These are phyloP conservation scores for Carex arenaria DNA, from an alignment of 202 grass and related monocot species.

Conservation along the genomic window DNA sequence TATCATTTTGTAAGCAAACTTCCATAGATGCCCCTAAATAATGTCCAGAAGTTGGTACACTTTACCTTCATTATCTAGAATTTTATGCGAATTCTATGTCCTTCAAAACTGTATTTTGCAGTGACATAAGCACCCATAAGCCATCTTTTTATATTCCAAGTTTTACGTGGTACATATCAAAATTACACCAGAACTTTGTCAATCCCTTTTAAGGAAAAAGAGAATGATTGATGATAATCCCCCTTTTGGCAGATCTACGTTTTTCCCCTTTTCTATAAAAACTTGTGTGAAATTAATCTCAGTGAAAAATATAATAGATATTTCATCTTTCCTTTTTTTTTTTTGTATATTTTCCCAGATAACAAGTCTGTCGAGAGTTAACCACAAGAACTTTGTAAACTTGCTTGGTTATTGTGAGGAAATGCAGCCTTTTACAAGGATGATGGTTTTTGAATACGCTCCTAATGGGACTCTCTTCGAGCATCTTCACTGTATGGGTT, in stretches of 20 bases:
- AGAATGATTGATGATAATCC: neutral
- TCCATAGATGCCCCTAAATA: neutral
- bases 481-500: conserved; percentile 64
- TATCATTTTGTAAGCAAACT: neutral
- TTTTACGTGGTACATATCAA: neutral
- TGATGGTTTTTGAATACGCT: conserved; percentile 95
- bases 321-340: neutral
- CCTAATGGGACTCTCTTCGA: conserved; percentile 77
- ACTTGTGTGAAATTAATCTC: neutral
- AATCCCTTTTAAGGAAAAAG: neutral
- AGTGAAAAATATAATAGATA: neutral
- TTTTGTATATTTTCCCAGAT: conserved; percentile 43
- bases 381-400: conserved; percentile 90
- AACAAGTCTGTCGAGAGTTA: conserved; percentile 58
- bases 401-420: conserved; percentile 81
- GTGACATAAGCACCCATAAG: neutral
- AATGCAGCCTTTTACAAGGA: conserved; percentile 72
- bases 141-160: neutral
- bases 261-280: neutral
- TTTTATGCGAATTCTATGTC: neutral
- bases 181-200: neutral
- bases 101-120: neutral
- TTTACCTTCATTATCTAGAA: neutral
- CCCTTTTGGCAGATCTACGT: neutral
- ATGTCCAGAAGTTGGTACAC: neutral